These are phyloP conservation scores for Hyaloscypha hepaticicola DNA, from an alignment of 495 filamentous ascomycete species.

Conservation along the genomic window DNA sequence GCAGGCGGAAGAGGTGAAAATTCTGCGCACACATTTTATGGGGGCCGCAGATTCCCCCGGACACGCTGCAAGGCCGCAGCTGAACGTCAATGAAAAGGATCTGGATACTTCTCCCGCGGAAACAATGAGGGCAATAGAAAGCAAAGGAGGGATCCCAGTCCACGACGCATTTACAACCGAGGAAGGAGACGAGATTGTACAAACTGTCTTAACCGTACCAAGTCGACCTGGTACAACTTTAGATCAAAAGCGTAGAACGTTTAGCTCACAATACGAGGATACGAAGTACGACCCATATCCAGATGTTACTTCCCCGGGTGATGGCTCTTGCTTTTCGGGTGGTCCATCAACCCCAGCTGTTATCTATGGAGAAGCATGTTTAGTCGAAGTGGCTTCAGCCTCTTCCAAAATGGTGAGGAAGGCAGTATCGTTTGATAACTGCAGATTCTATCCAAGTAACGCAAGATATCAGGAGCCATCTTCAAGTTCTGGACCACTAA, in stretches of 20 bases:
- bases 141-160: not conserved
- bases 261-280: conserved; percentile 1
- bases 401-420: conserved; percentile 13
- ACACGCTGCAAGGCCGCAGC: not conserved
- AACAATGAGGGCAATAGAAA: not conserved
- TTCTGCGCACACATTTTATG: conserved; percentile 47
- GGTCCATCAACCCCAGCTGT: conserved; percentile 15
- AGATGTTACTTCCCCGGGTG: not conserved
- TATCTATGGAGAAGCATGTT: conserved; percentile 28
- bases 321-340: too few species aligned
- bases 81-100: not conserved
- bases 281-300: too few species aligned
- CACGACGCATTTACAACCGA: not conserved
- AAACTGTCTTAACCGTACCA: conserved; percentile 13
- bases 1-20: conserved; percentile 4
- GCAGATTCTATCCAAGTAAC: conserved; percentile 13
- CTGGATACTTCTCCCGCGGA: not conserved
- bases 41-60: conserved; percentile 45
- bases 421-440: conserved; percentile 24
- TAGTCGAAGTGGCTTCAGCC: conserved; percentile 24
- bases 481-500: not conserved
- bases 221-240: not conserved
- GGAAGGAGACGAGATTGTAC: conserved; percentile 15
- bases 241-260: conserved; percentile 9
- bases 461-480: not conserved